Percentiles rank a stretch among this genome's conserved stretches.
Conservation (phyloP, 192 early-diverging fungal species). For the Jimgerdemannia lactiflua region DNA sequence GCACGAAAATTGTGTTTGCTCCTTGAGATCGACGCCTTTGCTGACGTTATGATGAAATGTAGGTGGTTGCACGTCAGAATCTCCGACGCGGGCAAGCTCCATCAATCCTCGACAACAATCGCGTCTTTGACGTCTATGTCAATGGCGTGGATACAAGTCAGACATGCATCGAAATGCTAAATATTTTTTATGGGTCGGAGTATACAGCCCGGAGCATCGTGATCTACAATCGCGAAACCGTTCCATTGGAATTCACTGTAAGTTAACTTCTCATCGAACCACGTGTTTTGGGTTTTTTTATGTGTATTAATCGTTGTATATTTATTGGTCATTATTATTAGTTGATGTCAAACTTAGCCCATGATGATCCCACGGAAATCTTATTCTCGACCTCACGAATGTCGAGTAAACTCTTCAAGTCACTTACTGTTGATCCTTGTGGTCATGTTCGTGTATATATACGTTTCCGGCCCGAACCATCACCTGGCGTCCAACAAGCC, state of each 20-base stretch:
- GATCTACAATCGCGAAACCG: constrained; percentile 68
- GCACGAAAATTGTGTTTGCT: too few relatives aligned
- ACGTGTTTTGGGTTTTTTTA: background rate
- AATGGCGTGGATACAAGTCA: constrained; percentile 56
- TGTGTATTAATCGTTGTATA: constrained; percentile 1
- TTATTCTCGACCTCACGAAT: constrained; percentile 76
- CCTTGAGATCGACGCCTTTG: background rate
- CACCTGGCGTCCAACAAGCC: constrained; percentile 34
- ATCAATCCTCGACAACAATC: constrained; percentile 35
- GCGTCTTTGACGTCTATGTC: constrained; percentile 75
- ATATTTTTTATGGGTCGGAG: constrained; percentile 69
- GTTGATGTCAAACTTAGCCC: constrained; percentile 60
- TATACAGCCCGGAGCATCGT: constrained; percentile 71
- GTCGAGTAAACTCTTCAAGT: constrained; percentile 67
- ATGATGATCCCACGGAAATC: constrained; percentile 64
- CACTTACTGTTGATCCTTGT: constrained; percentile 63
- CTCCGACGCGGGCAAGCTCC: constrained; percentile 29
- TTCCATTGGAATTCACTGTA: constrained; percentile 77
- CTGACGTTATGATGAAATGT: background rate
- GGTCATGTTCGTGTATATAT: constrained; percentile 67
- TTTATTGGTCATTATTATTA: constrained; percentile 4
- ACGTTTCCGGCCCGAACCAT: constrained; percentile 52
- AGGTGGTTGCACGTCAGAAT: constrained; percentile 49
- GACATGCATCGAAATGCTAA: constrained; percentile 62
- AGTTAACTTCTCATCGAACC: background rate